A percentile compares a stretch with the other conserved stretches of the same genome.
Evolutionary conservation across 768 basidiomycete genomes (phyloP).

Genomic region (Coprinopsis cinerea): DNA sequence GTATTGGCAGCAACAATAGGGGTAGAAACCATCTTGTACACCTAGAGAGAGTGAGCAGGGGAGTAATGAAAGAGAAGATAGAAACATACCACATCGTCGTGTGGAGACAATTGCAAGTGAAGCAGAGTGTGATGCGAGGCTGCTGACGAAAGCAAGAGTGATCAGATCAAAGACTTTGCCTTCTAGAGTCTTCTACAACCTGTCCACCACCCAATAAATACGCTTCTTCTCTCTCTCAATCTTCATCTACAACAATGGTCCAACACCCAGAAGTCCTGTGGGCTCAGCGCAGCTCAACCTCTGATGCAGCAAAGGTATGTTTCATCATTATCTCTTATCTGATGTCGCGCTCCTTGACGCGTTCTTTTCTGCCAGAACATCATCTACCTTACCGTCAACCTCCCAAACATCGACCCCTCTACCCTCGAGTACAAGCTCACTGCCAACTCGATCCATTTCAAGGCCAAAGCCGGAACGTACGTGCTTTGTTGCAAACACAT

Average conservation of each 20-base stretch:
- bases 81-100: conserved; percentile 48
- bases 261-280: conserved; percentile 86
- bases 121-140: too few species aligned
- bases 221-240: conserved; percentile 10
- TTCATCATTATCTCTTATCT: conserved; percentile 9
- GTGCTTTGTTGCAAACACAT: conserved; percentile 17
- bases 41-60: conserved; percentile 31
- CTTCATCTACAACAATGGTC: conserved; percentile 29
- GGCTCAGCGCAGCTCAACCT: conserved; percentile 84
- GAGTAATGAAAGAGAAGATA: neutral
- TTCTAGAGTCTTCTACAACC: conserved; percentile 40
- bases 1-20: conserved; percentile 67
- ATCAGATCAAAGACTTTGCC: conserved; percentile 19
- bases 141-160: neutral
- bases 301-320: conserved; percentile 60
- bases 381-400: conserved; percentile 79
- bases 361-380: conserved; percentile 56
- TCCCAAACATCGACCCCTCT: conserved; percentile 60
- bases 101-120: conserved; percentile 3
- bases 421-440: conserved; percentile 59
- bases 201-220: conserved; percentile 19
- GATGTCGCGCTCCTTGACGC: conserved; percentile 17
- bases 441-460: conserved; percentile 53
- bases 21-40: conserved; percentile 87
- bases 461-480: conserved; percentile 61